Conservation (phyloP, 305 asterid genomes). For the Plantago rigida region DNA sequence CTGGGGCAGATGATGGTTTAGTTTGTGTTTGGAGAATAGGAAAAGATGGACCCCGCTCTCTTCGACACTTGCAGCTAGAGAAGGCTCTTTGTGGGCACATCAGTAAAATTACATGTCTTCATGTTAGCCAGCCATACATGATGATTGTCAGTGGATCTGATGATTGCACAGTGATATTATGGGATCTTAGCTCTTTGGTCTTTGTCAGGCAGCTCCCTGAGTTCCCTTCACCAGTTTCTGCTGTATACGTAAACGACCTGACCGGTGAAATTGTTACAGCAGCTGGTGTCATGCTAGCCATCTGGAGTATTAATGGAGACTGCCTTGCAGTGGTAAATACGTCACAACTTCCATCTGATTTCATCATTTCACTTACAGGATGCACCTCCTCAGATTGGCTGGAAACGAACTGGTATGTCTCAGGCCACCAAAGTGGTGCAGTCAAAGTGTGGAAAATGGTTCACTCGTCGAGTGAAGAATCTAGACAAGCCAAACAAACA, state of each 20-base stretch:
- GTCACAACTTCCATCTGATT: conserved; percentile 94
- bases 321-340: conserved; percentile 93
- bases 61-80: conserved; percentile 56
- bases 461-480: conserved; percentile 63
- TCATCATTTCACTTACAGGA: conserved; percentile 67
- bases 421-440: conserved; percentile 98
- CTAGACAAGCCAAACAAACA: conserved; percentile 36
- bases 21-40: conserved; percentile 79
- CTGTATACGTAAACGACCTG: conserved; percentile 71
- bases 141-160: conserved; percentile 93
- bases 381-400: conserved; percentile 74
- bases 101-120: conserved; percentile 74
- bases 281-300: conserved; percentile 84
- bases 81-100: conserved; percentile 86
- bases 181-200: conserved; percentile 92
- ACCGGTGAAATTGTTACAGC: conserved; percentile 92
- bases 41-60: conserved; percentile 65
- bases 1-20: conserved; percentile 88
- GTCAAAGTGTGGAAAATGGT: conserved; percentile 93
- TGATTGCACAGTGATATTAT: conserved; percentile 73
- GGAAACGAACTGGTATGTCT: conserved; percentile 75
- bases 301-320: conserved; percentile 94
- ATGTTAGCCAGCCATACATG: conserved; percentile 94
- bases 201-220: conserved; percentile 86
- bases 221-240: conserved; percentile 81